Conservation (phyloP, 164 flowering plant species). For the Magnolia officinalis region DNA sequence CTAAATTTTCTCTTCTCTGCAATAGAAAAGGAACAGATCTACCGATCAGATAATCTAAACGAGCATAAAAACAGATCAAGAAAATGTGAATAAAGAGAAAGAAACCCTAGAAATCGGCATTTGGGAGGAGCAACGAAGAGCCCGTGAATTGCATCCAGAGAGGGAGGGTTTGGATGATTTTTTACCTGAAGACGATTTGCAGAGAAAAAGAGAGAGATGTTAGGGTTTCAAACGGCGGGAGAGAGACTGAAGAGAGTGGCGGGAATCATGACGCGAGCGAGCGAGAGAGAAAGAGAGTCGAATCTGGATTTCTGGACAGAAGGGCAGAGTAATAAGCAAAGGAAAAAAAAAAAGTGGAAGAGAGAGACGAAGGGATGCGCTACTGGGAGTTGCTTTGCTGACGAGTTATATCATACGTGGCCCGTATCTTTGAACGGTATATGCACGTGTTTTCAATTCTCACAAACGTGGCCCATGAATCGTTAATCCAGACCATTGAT, state of each 20-base stretch:
- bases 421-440: no score
- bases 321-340: no score
- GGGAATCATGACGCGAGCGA: constrained; percentile 23
- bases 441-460: no score
- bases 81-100: neutral
- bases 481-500: no score
- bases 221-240: constrained; percentile 30
- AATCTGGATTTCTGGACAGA: neutral
- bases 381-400: no score
- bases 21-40: constrained; percentile 6
- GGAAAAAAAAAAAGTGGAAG: neutral
- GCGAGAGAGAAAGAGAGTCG: constrained; percentile 9
- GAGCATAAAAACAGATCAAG: constrained; percentile 6
- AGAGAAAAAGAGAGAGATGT: constrained; percentile 5
- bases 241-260: constrained; percentile 15
- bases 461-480: no score
- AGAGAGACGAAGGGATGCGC: neutral
- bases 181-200: constrained; percentile 15
- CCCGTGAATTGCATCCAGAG: neutral
- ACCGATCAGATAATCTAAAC: constrained; percentile 6
- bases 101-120: constrained; percentile 9
- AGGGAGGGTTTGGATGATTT: neutral
- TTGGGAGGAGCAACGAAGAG: neutral
- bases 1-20: constrained; percentile 14
- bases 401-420: no score